These are phyloP conservation scores for Pyrenochaeta sp. DNA, from an alignment of 2,329 filamentous ascomycete genomes.

Conservation along the genomic window DNA sequence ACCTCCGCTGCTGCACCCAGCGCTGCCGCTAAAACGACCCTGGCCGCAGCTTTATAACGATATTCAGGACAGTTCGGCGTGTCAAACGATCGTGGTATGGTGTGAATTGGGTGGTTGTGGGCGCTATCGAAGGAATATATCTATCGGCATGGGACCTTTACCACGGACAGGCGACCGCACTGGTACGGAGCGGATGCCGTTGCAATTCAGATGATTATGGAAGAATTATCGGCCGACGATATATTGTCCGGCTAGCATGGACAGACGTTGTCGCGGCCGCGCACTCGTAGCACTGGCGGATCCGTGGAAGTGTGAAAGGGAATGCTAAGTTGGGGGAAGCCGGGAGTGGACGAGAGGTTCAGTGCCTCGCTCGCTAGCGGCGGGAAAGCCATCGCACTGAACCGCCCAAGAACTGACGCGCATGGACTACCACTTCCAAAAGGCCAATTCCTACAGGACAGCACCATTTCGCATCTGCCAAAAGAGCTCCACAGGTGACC, in stretches of 20 bases:
- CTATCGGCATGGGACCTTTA: conserved; percentile 41
- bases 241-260: background rate
- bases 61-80: background rate
- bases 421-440: conserved; percentile 3
- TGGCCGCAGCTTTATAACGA: conserved; percentile 23
- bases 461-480: background rate
- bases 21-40: conserved; percentile 20
- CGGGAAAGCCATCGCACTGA: conserved; percentile 20
- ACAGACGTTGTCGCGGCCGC: conserved; percentile 11
- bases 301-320: conserved; percentile 25
- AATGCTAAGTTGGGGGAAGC: conserved; percentile 16
- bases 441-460: conserved; percentile 8
- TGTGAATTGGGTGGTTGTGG: conserved; percentile 25
- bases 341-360: conserved; percentile 12
- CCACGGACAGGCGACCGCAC: conserved; percentile 32
- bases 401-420: conserved; percentile 3
- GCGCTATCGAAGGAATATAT: conserved; percentile 41
- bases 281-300: conserved; percentile 14
- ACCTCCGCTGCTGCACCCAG: conserved; percentile 36
- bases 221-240: background rate
- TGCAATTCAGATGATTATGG: conserved; percentile 6
- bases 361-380: conserved; percentile 19
- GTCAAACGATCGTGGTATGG: conserved; percentile 11
- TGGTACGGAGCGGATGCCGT: conserved; percentile 13
- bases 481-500: background rate